Percentiles rank a stretch among this genome's conserved stretches.
Evolutionary conservation across 2,329 filamentous ascomycete species (phyloP).

Genomic region (Colletotrichum filicis): DNA sequence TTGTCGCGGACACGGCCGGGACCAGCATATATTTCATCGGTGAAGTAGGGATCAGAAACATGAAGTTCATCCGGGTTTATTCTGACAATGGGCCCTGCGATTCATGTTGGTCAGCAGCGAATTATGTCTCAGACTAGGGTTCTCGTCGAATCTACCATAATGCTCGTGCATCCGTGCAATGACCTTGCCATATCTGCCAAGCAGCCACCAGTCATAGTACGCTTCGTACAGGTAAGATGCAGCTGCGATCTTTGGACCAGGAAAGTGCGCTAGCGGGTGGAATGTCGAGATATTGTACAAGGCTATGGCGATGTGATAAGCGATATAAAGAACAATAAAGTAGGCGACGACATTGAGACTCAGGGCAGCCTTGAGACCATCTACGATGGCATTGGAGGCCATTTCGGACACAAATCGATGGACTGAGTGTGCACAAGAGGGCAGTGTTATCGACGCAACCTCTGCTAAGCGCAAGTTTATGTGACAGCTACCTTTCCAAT

Average conservation of each 20-base stretch:
- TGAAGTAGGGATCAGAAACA: slow-evolving; percentile 47
- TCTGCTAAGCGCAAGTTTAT: background rate
- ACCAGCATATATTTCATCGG: slow-evolving; percentile 50
- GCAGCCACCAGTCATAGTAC: slow-evolving; percentile 27
- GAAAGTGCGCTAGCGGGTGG: slow-evolving; percentile 27
- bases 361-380: slow-evolving; percentile 12
- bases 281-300: slow-evolving; percentile 30
- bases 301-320: slow-evolving; percentile 17
- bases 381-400: slow-evolving; percentile 9
- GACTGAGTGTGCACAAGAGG: background rate
- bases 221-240: slow-evolving; percentile 28
- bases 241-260: slow-evolving; percentile 28
- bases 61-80: slow-evolving; percentile 53
- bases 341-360: slow-evolving; percentile 21
- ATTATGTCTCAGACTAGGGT: background rate
- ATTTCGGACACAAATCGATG: slow-evolving; percentile 5
- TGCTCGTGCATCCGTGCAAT: slow-evolving; percentile 30
- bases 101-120: slow-evolving; percentile 2
- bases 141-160: slow-evolving; percentile 12
- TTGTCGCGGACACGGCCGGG: slow-evolving; percentile 31
- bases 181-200: slow-evolving; percentile 30
- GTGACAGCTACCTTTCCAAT: slow-evolving; percentile 3
- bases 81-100: slow-evolving; percentile 48
- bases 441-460: background rate
- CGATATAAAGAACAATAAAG: slow-evolving; percentile 10